These are phyloP conservation scores for Ligustrum vulgare DNA, from an alignment of 257 asterid species.

Conservation along the genomic window DNA sequence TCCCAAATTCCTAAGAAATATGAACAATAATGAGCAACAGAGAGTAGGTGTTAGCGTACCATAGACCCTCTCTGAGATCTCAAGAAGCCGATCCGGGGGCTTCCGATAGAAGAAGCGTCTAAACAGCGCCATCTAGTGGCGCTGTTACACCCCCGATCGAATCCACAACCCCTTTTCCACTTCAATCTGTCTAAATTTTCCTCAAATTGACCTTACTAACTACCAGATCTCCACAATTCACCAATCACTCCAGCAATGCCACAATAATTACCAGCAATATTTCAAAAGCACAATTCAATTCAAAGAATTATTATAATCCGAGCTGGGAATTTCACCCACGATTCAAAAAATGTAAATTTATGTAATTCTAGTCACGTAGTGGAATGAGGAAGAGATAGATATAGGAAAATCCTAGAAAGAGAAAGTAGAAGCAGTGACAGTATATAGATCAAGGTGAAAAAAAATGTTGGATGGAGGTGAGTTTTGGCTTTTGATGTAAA, in stretches of 20 bases:
- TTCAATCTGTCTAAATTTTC: conserved; percentile 27
- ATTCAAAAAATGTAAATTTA: conserved; percentile 30
- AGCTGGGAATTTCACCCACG: conserved; percentile 31
- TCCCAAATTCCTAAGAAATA: conserved; percentile 13
- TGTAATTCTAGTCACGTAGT: conserved; percentile 1
- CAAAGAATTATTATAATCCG: neutral
- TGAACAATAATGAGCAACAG: conserved; percentile 11
- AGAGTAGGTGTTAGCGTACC: conserved; percentile 46
- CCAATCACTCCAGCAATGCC: conserved; percentile 34
- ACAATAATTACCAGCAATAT: conserved; percentile 23
- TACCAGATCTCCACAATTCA: conserved; percentile 41
- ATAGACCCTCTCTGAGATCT: conserved; percentile 96
- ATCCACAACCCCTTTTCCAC: conserved; percentile 56
- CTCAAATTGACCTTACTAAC: conserved; percentile 32
- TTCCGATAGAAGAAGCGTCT: conserved; percentile 93
- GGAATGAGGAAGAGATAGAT: conserved; percentile 10
- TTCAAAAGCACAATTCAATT: conserved; percentile 17
- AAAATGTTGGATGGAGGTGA: neutral
- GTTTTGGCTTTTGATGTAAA: neutral
- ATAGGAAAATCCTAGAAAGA: conserved; percentile 3
- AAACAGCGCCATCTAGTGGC: conserved; percentile 99
- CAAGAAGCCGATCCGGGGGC: conserved; percentile 99
- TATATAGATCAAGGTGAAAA: conserved; percentile 8
- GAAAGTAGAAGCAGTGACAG: conserved; percentile 19
- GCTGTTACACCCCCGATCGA: conserved; percentile 70